Evolutionary conservation across 2,329 filamentous ascomycete species (phyloP).

Genomic region (Penicillium sp.): DNA sequence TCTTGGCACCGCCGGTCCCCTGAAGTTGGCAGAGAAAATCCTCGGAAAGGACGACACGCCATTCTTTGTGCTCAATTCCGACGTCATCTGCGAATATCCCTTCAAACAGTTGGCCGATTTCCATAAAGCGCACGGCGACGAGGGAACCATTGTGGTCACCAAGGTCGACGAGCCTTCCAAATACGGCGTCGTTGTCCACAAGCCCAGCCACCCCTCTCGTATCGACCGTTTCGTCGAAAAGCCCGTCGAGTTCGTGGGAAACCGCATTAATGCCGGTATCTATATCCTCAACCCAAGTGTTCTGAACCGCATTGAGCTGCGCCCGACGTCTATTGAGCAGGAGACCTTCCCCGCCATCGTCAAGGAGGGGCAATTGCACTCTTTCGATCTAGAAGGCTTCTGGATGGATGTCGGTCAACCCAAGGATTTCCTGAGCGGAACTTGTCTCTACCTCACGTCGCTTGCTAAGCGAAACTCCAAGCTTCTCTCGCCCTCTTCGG

Average conservation of each 20-base stretch:
- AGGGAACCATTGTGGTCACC: slow-evolving; percentile 96
- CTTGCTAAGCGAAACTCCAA: slow-evolving; percentile 87
- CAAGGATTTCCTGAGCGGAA: slow-evolving; percentile 95
- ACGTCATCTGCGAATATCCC: slow-evolving; percentile 97
- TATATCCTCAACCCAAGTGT: slow-evolving; percentile 96
- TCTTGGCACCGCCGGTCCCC: slow-evolving; percentile 86
- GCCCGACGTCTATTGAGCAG: slow-evolving; percentile 96
- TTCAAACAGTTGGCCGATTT: slow-evolving; percentile 86
- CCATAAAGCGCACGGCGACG: slow-evolving; percentile 88
- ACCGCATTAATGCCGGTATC: slow-evolving; percentile 97
- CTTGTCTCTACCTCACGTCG: slow-evolving; percentile 91
- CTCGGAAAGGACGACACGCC: slow-evolving; percentile 89
- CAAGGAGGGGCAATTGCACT: slow-evolving; percentile 85
- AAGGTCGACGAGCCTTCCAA: slow-evolving; percentile 99
- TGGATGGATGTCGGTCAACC: slow-evolving; percentile 99
- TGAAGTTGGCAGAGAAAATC: slow-evolving; percentile 91
- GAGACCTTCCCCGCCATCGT: slow-evolving; percentile 96
- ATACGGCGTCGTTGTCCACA: slow-evolving; percentile 97
- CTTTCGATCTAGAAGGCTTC: slow-evolving; percentile 93
- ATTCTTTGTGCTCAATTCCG: slow-evolving; percentile 98
- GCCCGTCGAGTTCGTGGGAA: slow-evolving; percentile 96
- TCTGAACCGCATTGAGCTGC: slow-evolving; percentile 86
- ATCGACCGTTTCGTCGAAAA: slow-evolving; percentile 99
- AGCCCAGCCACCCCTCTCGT: slow-evolving; percentile 80
- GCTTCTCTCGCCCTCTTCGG: slow-evolving; percentile 67